Evolutionary conservation across 164 flowering plant genomes (phyloP), one percentile per base, ranked within the genome.

Genomic region (Amborella trichopoda): DNA sequence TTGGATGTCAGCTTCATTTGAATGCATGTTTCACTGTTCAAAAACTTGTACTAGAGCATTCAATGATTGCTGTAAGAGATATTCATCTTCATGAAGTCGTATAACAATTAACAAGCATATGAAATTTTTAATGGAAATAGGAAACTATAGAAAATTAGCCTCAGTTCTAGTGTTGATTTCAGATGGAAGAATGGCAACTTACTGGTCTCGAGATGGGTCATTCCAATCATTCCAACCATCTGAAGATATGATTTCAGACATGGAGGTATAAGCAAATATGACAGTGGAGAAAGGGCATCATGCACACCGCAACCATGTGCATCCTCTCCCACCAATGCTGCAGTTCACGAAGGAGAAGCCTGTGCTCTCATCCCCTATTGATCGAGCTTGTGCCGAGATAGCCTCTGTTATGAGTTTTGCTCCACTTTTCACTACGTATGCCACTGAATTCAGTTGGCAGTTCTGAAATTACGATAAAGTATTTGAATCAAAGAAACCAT

Each of bases 261-360:
- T 81, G 64, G 65, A 78, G 12, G 87, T 69, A 33, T 53, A 76
- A 0, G 78, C 62, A 48, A 83, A 88, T 20, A 83, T 62, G 3
- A 76, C 86, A 1, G 80, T 64, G 2, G 94, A 76, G 48, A 71
- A 81, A 14, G 62, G 41, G 14, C 85, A 83, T 94, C 94, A 84
- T 23, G 97, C 86, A 50, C 97, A 27, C 2, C 94, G 91, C 2
- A 84, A 84, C 89, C 77, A 75, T 34, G 68, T 76, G 33, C 30
- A 74, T 13, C 97, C 94, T 40, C 58, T 60, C 19, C 97, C 96
- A 0, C 17, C 38, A 20, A 83, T 72, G 22, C 19, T 65, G 53
- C 97, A 88, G 18, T 68, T 67, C 57, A 84, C 74, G 34, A 88
- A 88, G 2, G 91, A 81, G 60, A 78, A 88, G 6, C 94, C 97